Conservation (phyloP, 2,329 filamentous ascomycete genomes). For the Hortaea sp. region DNA sequence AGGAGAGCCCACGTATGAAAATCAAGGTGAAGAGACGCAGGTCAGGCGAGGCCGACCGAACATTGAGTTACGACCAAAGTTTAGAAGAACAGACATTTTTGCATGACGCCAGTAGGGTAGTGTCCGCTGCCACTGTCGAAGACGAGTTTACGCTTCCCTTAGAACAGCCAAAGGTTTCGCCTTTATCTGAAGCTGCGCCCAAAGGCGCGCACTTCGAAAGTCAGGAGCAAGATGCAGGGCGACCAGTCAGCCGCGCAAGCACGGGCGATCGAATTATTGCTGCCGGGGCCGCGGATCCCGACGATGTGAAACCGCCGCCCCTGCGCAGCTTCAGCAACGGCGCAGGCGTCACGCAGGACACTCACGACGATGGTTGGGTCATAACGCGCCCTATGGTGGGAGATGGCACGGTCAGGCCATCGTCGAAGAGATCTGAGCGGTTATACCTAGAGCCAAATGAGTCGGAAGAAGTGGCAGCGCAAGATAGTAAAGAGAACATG, state of each 20-base stretch:
- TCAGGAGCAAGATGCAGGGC: background rate
- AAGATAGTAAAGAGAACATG: background rate
- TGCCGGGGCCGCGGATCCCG: constrained; percentile 3
- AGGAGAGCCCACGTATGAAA: constrained; percentile 29
- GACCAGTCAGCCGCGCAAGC: constrained; percentile 18
- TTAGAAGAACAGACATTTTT: constrained; percentile 34
- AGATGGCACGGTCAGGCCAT: constrained; percentile 9
- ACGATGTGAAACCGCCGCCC: constrained; percentile 7
- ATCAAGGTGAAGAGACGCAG: constrained; percentile 29
- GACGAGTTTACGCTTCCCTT: constrained; percentile 8
- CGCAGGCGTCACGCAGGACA: constrained; percentile 13
- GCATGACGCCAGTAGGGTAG: constrained; percentile 31
- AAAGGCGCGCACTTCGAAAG: background rate
- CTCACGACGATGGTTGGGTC: constrained; percentile 17
- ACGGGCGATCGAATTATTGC: constrained; percentile 22
- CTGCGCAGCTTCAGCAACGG: constrained; percentile 18
- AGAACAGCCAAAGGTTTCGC: constrained; percentile 14
- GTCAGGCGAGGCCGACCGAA: constrained; percentile 8
- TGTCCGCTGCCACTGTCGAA: constrained; percentile 12
- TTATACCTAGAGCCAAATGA: constrained; percentile 24
- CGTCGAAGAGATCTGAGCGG: constrained; percentile 13
- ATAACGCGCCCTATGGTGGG: constrained; percentile 8
- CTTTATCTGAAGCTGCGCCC: constrained; percentile 13
- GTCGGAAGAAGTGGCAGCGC: constrained; percentile 14
- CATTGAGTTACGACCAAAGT: constrained; percentile 26